Base-by-base conservation (phyloP, 1,284 basidiomycete species). In the Rhodotorula sp. region DNA sequence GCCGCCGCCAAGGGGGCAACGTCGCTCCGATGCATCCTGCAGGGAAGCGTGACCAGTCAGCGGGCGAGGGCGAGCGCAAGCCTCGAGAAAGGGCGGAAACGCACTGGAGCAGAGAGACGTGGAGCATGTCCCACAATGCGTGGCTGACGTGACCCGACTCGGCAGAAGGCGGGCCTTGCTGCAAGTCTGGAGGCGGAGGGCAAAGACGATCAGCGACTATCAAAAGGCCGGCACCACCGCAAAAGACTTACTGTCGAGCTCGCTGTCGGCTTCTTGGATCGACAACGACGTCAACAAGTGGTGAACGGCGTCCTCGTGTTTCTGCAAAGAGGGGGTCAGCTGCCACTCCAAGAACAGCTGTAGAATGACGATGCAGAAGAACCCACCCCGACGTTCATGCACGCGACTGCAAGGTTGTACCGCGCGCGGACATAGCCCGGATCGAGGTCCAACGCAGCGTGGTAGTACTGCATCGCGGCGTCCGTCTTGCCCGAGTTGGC, bases 401-500 rank as follows among this genome's bases (percentile, higher is more conserved):
- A 92, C 1, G 92, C 90, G 73, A 95, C 95, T 34, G 92, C 93
- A 26, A 95, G 84, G 81, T 97, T 95, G 81, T 91, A 95, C 74
- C 92, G 91, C 15, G 93, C 93, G 71, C 97, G 89, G 66, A 97
- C 94, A 80, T 98, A 99, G 50, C 87, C 87, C 7, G 95, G 95
- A 79, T 97, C 93, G 67, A 97, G 84, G 73, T 92, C 89, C 52
- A 99, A 84, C 3, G 95, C 97, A 62, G 87, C 87, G 79, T 90
- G 87, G 81, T 99, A 99, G 81, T 93, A 97, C 74, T 90, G 84
- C 23, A 97, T 85, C 15, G 97, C 95, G 72, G 93, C 88, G 56
- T 87, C 87, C 26, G 92, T 87, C 62, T 86, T 85, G 0, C 95
- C 95, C 21, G 78, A 79, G 71, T 99, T 99, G 60, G 94, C 94